phyloP scores from a whole-genome alignment of 345 rosid genomes.

The Arabidopsis arenosa region DNA sequence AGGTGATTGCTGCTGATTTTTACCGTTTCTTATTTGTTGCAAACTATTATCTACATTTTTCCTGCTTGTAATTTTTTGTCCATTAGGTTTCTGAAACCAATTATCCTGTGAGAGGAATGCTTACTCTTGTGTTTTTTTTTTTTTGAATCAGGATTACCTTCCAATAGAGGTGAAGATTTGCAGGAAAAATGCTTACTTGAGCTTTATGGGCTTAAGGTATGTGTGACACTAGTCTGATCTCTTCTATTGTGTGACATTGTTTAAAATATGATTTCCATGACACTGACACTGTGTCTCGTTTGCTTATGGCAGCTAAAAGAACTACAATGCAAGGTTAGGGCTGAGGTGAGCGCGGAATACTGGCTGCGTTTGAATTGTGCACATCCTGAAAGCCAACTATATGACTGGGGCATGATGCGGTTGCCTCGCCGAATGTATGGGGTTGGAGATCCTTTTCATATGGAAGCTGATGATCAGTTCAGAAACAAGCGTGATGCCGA shows the following conservation, averaged over 20 bases:
- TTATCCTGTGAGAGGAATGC: neutral
- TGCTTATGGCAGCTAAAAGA: conserved; percentile 65
- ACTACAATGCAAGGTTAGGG: conserved; percentile 73
- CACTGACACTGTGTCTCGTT: conserved; percentile 15
- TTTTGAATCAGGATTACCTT: conserved; percentile 70
- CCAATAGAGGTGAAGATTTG: conserved; percentile 82
- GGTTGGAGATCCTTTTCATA: conserved; percentile 80
- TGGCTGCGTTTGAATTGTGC: conserved; percentile 79
- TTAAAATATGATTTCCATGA: conserved; percentile 11
- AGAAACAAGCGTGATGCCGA: conserved; percentile 93
- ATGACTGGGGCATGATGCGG: conserved; percentile 97
- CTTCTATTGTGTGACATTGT: neutral
- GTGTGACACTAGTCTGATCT: neutral
- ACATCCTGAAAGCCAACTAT: conserved; percentile 65
- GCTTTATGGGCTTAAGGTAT: conserved; percentile 90
- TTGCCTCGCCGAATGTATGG: conserved; percentile 75
- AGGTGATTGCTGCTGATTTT: conserved; percentile 51
- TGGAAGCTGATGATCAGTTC: conserved; percentile 83
- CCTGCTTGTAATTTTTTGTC: neutral
- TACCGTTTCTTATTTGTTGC: neutral
- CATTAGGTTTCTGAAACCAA: neutral
- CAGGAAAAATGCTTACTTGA: conserved; percentile 86
- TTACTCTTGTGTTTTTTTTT: conserved; percentile 25
- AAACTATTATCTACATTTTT: neutral
- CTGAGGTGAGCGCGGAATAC: conserved; percentile 75